phyloP scores from a whole-genome alignment of 345 rosid genomes.

The Lenwebbia sp. region DNA sequence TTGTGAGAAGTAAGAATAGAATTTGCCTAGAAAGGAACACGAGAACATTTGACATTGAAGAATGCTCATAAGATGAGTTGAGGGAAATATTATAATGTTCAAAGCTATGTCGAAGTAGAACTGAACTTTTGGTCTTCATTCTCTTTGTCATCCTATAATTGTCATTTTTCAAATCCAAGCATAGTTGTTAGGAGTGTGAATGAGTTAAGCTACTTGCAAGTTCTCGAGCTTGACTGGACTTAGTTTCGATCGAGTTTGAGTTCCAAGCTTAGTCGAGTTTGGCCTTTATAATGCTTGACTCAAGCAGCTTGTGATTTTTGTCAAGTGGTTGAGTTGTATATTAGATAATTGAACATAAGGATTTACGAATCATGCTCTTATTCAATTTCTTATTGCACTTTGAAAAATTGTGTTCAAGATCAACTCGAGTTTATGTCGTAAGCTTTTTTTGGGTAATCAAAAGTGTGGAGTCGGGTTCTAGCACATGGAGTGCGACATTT shows the following conservation, averaged over 20 bases:
- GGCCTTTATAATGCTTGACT: not conserved
- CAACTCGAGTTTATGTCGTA: not conserved
- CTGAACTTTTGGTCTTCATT: not conserved
- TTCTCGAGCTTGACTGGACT: not conserved
- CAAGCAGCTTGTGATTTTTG: not conserved
- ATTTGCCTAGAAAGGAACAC: not conserved
- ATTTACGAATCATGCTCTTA: not conserved
- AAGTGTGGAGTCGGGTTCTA: not conserved
- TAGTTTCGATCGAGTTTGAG: not conserved
- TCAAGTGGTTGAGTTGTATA: not conserved
- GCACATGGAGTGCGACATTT: not conserved
- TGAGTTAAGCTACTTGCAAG: not conserved
- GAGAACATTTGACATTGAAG: not conserved
- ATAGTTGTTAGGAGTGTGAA: not conserved
- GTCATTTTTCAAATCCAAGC: not conserved
- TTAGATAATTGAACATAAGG: not conserved
- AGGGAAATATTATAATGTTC: not conserved
- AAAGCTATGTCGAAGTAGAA: not conserved
- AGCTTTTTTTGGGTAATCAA: not conserved
- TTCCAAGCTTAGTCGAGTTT: not conserved
- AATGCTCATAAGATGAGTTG: not conserved
- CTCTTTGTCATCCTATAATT: not conserved
- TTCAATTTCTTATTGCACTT: not conserved
- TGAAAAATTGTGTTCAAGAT: not conserved
- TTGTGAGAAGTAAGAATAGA: not conserved